Conservation (phyloP, 305 asterid species). For the Solanum aculeatissimum region DNA sequence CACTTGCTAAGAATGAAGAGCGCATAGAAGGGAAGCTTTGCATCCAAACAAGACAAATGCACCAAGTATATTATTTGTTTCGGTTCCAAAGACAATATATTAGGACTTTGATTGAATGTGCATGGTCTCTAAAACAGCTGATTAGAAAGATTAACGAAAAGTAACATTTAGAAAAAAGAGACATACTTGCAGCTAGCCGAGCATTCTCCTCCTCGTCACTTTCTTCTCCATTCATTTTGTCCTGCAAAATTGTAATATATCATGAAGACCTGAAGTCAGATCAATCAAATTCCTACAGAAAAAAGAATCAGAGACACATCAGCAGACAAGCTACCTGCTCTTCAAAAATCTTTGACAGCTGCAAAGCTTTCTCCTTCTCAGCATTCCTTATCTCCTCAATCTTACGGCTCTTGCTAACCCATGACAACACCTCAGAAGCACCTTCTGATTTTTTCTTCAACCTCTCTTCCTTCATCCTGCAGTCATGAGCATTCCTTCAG, state of each 20-base stretch:
- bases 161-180: not conserved
- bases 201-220: constrained; percentile 58
- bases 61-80: not conserved
- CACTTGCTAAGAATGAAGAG: not conserved
- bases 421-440: constrained; percentile 57
- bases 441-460: constrained; percentile 59
- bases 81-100: not conserved
- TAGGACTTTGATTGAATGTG: not conserved
- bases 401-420: constrained; percentile 80
- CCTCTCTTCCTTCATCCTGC: constrained; percentile 84
- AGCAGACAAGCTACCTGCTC: constrained; percentile 60
- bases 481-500: not conserved
- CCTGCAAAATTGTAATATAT: constrained; percentile 30
- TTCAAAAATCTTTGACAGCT: constrained; percentile 73
- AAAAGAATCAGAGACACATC: not conserved
- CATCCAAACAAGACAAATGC: not conserved
- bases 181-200: constrained; percentile 36
- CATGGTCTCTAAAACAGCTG: not conserved
- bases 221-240: constrained; percentile 62
- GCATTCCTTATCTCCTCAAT: constrained; percentile 59
- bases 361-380: constrained; percentile 68
- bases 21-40: not conserved
- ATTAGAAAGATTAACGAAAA: not conserved
- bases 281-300: not conserved
- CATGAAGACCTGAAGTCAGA: not conserved